These are phyloP conservation scores for Kodamaea nitidulidarum DNA, from an alignment of 805 yeast genomes.

Conservation along the genomic window DNA sequence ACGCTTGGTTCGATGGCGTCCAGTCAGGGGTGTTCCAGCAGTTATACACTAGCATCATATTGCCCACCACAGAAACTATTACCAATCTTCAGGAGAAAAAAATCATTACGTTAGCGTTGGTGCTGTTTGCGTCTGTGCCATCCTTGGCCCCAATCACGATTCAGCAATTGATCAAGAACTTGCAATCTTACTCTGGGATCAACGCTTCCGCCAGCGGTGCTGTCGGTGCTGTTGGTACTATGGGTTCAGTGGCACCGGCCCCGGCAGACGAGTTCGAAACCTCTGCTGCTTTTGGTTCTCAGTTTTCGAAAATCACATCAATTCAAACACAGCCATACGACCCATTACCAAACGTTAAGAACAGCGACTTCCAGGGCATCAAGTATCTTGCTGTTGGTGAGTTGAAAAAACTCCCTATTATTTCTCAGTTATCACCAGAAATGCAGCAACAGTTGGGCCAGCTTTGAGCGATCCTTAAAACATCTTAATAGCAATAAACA, in stretches of 20 bases:
- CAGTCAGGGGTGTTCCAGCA: constrained; percentile 59
- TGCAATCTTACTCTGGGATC: constrained; percentile 28
- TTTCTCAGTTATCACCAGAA: constrained; percentile 1
- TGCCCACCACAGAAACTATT: constrained; percentile 47
- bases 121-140: constrained; percentile 34
- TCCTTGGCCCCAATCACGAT: constrained; percentile 24
- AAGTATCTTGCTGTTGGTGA: constrained; percentile 23
- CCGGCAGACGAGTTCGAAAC: constrained; percentile 63
- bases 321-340: constrained; percentile 62
- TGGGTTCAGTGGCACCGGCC: constrained; percentile 22
- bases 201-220: constrained; percentile 8
- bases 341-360: constrained; percentile 55
- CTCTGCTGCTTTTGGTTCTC: constrained; percentile 70
- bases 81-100: constrained; percentile 55
- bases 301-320: constrained; percentile 68
- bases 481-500: too few species aligned
- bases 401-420: constrained; percentile 21
- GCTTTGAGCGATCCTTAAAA: not conserved
- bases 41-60: constrained; percentile 45
- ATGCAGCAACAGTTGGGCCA: constrained; percentile 3
- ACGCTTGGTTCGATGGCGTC: constrained; percentile 66
- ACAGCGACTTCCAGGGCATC: constrained; percentile 29
- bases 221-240: constrained; percentile 10
- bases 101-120: constrained; percentile 47
- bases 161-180: constrained; percentile 31